These are phyloP conservation scores for Carex sylvatica DNA, from an alignment of 202 grass and related monocot genomes.

Conservation along the genomic window DNA sequence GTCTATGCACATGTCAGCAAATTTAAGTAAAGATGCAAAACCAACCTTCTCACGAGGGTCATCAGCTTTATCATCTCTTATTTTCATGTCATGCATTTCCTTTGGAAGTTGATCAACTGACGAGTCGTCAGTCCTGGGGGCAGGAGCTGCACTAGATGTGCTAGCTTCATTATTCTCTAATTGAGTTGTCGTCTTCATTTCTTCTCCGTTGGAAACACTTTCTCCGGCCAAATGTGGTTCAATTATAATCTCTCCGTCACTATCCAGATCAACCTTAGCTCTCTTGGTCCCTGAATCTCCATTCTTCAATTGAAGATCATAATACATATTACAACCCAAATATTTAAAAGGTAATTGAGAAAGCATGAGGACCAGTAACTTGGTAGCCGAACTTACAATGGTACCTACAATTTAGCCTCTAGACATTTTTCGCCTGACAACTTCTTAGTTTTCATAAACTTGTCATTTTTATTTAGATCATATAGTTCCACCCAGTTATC, in stretches of 20 bases:
- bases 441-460: neutral
- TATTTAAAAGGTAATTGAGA: neutral
- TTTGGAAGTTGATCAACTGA: constrained; percentile 73
- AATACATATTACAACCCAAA: neutral
- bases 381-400: neutral
- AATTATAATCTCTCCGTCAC: constrained; percentile 49
- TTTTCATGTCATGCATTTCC: constrained; percentile 88
- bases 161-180: constrained; percentile 60
- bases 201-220: constrained; percentile 35
- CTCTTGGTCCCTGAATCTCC: constrained; percentile 76
- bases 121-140: constrained; percentile 46
- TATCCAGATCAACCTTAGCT: constrained; percentile 81
- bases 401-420: neutral
- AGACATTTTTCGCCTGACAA: neutral
- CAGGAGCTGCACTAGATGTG: constrained; percentile 54
- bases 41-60: constrained; percentile 65
- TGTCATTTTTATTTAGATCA: neutral
- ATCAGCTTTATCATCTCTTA: constrained; percentile 74
- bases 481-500: neutral
- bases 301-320: constrained; percentile 39
- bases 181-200: constrained; percentile 34
- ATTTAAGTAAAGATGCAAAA: constrained; percentile 9
- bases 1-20: neutral
- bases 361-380: neutral
- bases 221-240: constrained; percentile 49